Conservation (phyloP, 2,329 filamentous ascomycete species). For the Penicillium sp. region DNA sequence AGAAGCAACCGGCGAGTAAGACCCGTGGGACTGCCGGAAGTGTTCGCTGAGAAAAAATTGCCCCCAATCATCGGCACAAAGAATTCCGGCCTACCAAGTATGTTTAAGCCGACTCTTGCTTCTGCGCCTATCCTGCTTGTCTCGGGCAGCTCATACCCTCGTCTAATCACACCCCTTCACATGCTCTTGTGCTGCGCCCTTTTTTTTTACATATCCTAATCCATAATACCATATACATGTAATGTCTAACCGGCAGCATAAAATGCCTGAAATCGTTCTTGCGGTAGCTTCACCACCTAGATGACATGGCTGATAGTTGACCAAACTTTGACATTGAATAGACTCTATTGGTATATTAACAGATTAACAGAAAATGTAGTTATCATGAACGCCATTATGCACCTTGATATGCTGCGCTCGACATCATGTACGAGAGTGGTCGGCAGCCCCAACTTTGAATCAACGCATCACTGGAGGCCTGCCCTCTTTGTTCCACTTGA, state of each 20-base stretch:
- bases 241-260: neutral
- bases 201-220: neutral
- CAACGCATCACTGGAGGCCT: constrained; percentile 87
- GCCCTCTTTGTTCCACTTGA: constrained; percentile 93
- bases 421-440: constrained; percentile 2
- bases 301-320: neutral
- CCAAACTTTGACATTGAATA: constrained; percentile 1
- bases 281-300: neutral
- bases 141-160: neutral
- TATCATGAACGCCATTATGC: constrained; percentile 15
- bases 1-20: constrained; percentile 46
- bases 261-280: neutral
- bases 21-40: neutral
- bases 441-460: constrained; percentile 17
- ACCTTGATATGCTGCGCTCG: constrained; percentile 7
- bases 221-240: neutral
- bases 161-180: neutral
- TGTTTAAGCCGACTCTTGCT: neutral
- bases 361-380: constrained; percentile 1
- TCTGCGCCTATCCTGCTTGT: neutral
- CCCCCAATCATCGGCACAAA: neutral
- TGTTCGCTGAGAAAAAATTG: neutral
- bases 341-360: constrained; percentile 13
- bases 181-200: neutral
- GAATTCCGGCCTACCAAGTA: constrained; percentile 6